Evolutionary conservation across 495 filamentous ascomycete genomes (phyloP).

Genomic region (Penicillium maclennaniae): DNA sequence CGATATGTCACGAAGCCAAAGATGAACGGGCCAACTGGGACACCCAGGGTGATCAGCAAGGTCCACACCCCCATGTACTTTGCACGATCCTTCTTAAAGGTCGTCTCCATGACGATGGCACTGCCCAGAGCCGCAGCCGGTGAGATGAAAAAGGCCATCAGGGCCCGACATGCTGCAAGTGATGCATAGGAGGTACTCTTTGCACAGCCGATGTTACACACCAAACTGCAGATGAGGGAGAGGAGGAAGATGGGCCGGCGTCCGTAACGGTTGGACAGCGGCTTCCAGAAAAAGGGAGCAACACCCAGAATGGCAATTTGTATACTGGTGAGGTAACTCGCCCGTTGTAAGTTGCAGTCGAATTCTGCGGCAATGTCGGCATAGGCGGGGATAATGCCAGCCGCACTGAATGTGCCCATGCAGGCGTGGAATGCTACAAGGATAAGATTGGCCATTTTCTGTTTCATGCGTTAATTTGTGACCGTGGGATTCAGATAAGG

Average conservation of each 20-base stretch:
- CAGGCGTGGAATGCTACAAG: constrained; percentile 53
- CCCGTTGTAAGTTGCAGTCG: constrained; percentile 33
- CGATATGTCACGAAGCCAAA: constrained; percentile 46
- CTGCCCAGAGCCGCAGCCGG: constrained; percentile 52
- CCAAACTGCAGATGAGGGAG: constrained; percentile 40
- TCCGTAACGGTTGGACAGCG: constrained; percentile 53
- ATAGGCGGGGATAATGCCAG: constrained; percentile 51
- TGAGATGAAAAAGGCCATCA: constrained; percentile 50
- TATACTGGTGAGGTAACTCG: constrained; percentile 49
- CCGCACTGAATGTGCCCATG: constrained; percentile 55
- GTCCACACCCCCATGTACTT: constrained; percentile 54
- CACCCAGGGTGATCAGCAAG: constrained; percentile 47
- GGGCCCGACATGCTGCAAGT: constrained; percentile 42
- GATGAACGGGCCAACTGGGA: constrained; percentile 43
- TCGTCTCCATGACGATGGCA: constrained; percentile 50
- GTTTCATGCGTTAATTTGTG: constrained; percentile 10
- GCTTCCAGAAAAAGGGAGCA: constrained; percentile 52
- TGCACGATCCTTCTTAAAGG: constrained; percentile 47
- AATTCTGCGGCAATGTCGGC: constrained; percentile 41
- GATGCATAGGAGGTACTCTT: constrained; percentile 37
- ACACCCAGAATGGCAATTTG: constrained; percentile 49
- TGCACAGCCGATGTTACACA: constrained; percentile 47
- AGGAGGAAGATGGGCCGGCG: constrained; percentile 51
- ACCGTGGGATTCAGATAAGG: neutral
- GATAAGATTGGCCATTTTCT: constrained; percentile 53